phyloP scores from a whole-genome alignment of 164 flowering plant genomes.

The Magnolia officinalis region DNA sequence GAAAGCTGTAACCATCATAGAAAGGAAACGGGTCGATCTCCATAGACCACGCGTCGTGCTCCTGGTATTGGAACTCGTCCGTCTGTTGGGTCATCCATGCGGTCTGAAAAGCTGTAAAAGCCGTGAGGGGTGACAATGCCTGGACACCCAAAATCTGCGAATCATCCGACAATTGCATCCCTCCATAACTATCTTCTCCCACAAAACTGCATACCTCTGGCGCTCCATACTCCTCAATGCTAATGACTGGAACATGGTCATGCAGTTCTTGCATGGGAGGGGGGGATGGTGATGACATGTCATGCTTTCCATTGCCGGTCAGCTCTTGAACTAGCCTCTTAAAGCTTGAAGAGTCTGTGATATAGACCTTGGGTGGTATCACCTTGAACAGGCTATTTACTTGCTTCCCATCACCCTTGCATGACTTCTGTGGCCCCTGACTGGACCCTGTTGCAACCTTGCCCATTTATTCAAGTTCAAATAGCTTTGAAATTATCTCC shows the following conservation, averaged over 20 bases:
- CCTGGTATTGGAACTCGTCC: constrained; percentile 14
- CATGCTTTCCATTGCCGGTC: constrained; percentile 42
- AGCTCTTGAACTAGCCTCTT: constrained; percentile 66
- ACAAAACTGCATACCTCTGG: constrained; percentile 5
- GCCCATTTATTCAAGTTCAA: constrained; percentile 22
- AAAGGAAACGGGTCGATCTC: constrained; percentile 21
- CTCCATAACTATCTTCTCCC: constrained; percentile 1
- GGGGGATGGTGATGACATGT: constrained; percentile 6
- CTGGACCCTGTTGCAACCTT: constrained; percentile 17
- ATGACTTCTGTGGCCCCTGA: constrained; percentile 24
- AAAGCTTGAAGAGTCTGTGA: constrained; percentile 52
- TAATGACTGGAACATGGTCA: constrained; percentile 15
- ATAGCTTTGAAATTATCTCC: constrained; percentile 16
- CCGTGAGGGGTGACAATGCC: constrained; percentile 5
- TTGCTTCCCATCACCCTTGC: constrained; percentile 28
- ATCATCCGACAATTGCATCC: constrained; percentile 10
- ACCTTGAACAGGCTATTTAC: constrained; percentile 33
- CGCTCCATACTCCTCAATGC: constrained; percentile 9
- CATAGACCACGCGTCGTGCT: constrained; percentile 26
- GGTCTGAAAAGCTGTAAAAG: constrained; percentile 18
- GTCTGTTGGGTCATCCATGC: constrained; percentile 8
- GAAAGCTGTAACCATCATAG: constrained; percentile 14
- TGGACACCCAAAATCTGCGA: constrained; percentile 12
- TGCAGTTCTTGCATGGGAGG: background rate
- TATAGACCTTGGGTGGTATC: constrained; percentile 54